Evolutionary conservation across 2,329 filamentous ascomycete species (phyloP).

Genomic region (Sporothrix humicola): DNA sequence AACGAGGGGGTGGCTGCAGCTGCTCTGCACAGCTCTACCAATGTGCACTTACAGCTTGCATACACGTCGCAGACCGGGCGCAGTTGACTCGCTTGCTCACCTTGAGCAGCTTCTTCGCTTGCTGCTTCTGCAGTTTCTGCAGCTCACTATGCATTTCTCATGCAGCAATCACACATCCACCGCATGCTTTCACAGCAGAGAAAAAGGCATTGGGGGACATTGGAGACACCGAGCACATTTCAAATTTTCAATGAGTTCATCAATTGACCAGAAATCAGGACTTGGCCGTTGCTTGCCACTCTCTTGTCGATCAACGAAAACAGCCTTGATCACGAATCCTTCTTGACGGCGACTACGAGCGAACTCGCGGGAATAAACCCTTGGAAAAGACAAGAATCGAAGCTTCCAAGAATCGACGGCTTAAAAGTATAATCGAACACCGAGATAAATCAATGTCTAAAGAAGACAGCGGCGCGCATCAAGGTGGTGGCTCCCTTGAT

Average conservation of each 20-base stretch:
- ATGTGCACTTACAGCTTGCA: neutral
- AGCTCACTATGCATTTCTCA: neutral
- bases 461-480: slow-evolving; percentile 3
- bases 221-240: neutral
- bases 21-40: neutral
- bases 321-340: neutral
- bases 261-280: slow-evolving; percentile 7
- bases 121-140: slow-evolving; percentile 14
- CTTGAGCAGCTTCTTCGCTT: slow-evolving; percentile 8
- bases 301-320: neutral
- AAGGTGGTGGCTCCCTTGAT: slow-evolving; percentile 4
- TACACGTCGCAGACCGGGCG: neutral
- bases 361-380: neutral
- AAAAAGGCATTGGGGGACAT: neutral
- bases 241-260: neutral
- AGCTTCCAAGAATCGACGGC: neutral
- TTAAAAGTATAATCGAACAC: neutral
- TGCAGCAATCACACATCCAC: slow-evolving; percentile 23
- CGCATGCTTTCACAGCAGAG: neutral
- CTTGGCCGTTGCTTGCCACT: neutral
- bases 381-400: neutral
- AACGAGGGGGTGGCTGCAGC: slow-evolving; percentile 27
- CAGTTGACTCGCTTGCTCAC: slow-evolving; percentile 19
- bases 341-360: no score
- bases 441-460: slow-evolving; percentile 1